These are phyloP conservation scores for Salix arbutifolia DNA, from an alignment of 345 rosid species.

Conservation along the genomic window DNA sequence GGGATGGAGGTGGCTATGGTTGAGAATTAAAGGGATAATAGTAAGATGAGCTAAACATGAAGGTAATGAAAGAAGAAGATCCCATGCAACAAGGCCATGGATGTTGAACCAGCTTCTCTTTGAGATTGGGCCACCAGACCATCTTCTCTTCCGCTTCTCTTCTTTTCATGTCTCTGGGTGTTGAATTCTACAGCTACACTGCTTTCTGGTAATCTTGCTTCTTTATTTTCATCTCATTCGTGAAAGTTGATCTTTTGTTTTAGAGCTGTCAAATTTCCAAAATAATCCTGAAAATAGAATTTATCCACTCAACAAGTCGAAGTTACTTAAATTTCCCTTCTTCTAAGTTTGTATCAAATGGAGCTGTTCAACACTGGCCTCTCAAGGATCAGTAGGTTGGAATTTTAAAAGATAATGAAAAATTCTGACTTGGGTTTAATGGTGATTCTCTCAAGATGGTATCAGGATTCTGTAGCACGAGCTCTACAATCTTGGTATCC, in stretches of 20 bases:
- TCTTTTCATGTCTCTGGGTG: conserved; percentile 79
- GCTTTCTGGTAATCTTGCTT: conserved; percentile 62
- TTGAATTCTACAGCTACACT: conserved; percentile 79
- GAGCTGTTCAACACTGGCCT: too few relatives aligned
- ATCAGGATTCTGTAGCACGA: not conserved
- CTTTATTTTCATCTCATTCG: not conserved
- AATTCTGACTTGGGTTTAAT: not conserved
- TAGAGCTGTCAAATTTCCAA: not conserved
- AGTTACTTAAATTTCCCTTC: too few relatives aligned
- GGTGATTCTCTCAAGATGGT: not conserved
- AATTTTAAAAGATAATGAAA: not conserved
- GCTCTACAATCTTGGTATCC: not conserved
- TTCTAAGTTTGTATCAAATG: not conserved
- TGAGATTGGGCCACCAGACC: conserved; percentile 80
- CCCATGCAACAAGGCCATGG: conserved; percentile 39
- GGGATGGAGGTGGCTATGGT: not conserved
- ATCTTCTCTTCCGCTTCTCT: conserved; percentile 76
- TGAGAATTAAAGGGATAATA: not conserved
- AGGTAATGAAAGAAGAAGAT: conserved; percentile 6
- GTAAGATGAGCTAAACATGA: conserved; percentile 10
- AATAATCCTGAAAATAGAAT: not conserved
- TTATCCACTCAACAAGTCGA: not conserved
- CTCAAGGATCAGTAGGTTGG: too few relatives aligned
- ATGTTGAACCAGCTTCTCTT: conserved; percentile 58
- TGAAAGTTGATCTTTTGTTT: not conserved